Percentiles rank a stretch among this genome's conserved stretches.
phyloP scores from a whole-genome alignment of 768 basidiomycete species.

The Mycena latifolia region DNA sequence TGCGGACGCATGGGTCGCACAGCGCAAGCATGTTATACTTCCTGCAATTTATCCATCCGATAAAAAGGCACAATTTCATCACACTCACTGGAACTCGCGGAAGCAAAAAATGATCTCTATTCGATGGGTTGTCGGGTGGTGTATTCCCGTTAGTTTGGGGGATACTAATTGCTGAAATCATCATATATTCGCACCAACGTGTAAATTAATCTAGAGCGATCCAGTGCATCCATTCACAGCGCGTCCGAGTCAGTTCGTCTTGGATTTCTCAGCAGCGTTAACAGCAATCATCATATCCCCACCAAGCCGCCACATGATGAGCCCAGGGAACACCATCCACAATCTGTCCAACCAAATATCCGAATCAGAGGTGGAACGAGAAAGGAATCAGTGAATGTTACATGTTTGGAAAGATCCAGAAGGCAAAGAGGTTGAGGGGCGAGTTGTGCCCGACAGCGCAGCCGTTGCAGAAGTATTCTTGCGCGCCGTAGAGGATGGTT shows the following conservation, averaged over 20 bases:
- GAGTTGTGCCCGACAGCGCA: slow-evolving; percentile 77
- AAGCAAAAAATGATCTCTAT: too few species aligned
- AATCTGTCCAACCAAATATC: slow-evolving; percentile 29
- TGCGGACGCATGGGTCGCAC: too few species aligned
- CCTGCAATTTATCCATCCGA: too few species aligned
- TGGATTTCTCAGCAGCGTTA: slow-evolving; percentile 12
- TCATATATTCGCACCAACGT: neutral
- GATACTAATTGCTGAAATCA: too few species aligned
- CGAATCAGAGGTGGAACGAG: neutral
- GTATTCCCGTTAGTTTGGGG: too few species aligned
- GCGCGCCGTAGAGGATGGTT: slow-evolving; percentile 77
- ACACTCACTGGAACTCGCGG: too few species aligned
- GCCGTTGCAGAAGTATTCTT: slow-evolving; percentile 80
- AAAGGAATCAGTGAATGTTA: slow-evolving; percentile 15
- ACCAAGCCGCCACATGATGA: slow-evolving; percentile 52
- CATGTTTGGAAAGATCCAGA: slow-evolving; percentile 82
- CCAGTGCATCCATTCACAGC: neutral
- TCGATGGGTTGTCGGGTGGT: too few species aligned
- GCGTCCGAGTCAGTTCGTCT: slow-evolving; percentile 15
- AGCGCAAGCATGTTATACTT: too few species aligned
- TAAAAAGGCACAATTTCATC: too few species aligned
- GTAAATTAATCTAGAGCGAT: slow-evolving; percentile 9
- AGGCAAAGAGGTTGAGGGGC: slow-evolving; percentile 58
- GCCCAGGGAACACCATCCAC: slow-evolving; percentile 39
- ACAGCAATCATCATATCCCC: slow-evolving; percentile 44